These are phyloP conservation scores for Podila horticola DNA, from an alignment of 192 early-diverging fungal species.

Conservation along the genomic window DNA sequence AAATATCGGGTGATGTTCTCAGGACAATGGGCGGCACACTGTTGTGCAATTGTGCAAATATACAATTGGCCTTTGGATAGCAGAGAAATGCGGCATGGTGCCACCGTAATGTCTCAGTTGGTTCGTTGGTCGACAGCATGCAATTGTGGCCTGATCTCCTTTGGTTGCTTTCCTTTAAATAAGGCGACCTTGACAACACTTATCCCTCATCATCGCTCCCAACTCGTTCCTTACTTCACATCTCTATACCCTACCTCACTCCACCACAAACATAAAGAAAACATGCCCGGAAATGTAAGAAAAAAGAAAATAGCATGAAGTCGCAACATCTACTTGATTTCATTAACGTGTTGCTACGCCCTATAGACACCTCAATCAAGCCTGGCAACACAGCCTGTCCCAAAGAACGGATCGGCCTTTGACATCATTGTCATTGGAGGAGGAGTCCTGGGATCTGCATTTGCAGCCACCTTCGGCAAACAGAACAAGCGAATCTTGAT, in stretches of 20 bases:
- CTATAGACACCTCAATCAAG: not conserved
- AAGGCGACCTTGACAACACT: too few species aligned
- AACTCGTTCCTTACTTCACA: not conserved
- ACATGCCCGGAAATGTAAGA: slow-evolving; percentile 4
- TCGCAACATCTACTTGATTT: not conserved
- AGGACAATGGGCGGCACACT: too few species aligned
- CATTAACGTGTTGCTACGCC: not conserved
- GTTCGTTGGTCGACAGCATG: too few species aligned
- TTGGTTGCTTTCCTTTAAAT: too few species aligned
- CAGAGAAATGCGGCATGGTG: too few species aligned
- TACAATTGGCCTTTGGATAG: too few species aligned
- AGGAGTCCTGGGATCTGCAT: slow-evolving; percentile 25
- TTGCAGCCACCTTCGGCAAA: slow-evolving; percentile 23
- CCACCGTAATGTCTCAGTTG: too few species aligned
- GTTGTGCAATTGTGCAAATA: too few species aligned
- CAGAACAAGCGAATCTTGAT: slow-evolving; percentile 28
- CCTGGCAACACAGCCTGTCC: slow-evolving; percentile 13
- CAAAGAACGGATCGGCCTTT: slow-evolving; percentile 12
- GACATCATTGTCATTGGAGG: slow-evolving; percentile 30
- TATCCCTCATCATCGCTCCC: too few species aligned
- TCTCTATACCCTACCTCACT: not conserved
- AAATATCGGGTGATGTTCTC: too few species aligned
- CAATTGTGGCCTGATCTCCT: too few species aligned
- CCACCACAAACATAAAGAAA: not conserved
- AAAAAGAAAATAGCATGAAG: not conserved